Percentiles rank a stretch among this genome's conserved stretches.
phyloP scores from a whole-genome alignment of 257 asterid genomes.

The Nicotiana noctiflora region DNA sequence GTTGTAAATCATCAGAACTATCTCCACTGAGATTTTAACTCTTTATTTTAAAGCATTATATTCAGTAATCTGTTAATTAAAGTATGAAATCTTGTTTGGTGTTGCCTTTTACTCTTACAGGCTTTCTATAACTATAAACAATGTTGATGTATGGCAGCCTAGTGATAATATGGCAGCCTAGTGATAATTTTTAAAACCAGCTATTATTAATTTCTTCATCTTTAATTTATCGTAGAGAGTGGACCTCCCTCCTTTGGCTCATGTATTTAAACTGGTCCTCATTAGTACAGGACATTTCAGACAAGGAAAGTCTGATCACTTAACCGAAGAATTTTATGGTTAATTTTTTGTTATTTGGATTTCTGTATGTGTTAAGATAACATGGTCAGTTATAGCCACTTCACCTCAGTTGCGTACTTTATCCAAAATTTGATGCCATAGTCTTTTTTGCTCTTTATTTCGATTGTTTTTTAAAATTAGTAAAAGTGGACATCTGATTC shows the following conservation, averaged over 20 bases:
- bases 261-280: background rate
- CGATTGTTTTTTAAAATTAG: too few relatives aligned
- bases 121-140: background rate
- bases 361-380: too few relatives aligned
- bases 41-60: background rate
- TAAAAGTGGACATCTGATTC: too few relatives aligned
- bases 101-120: background rate
- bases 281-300: background rate
- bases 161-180: too few relatives aligned
- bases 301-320: background rate
- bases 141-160: background rate
- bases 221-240: background rate
- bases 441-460: too few relatives aligned
- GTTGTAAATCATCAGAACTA: constrained; percentile 6
- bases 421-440: too few relatives aligned
- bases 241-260: background rate
- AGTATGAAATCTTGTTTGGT: background rate
- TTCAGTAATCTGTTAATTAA: background rate
- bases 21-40: background rate
- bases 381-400: too few relatives aligned
- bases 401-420: too few relatives aligned
- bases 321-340: too few relatives aligned
- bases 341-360: too few relatives aligned
- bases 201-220: background rate
- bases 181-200: background rate